Conservation (phyloP, 306 rosid species). For the Cucurbita ficifolia region DNA sequence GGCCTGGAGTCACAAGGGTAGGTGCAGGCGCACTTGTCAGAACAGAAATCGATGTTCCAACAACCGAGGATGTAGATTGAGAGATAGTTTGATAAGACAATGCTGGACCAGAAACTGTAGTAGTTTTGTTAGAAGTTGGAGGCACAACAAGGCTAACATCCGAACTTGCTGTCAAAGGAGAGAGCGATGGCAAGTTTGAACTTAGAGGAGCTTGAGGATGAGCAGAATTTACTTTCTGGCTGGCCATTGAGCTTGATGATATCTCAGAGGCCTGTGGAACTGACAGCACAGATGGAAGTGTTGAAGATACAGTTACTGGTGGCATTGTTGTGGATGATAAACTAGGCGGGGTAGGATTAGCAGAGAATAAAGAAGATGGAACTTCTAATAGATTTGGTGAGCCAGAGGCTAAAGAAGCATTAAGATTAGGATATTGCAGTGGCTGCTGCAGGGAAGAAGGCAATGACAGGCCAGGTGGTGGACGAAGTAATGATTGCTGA, state of each 20-base stretch:
- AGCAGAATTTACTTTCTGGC: slow-evolving; percentile 32
- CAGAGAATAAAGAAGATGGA: slow-evolving; percentile 36
- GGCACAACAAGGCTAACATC: slow-evolving; percentile 34
- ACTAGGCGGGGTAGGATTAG: slow-evolving; percentile 24
- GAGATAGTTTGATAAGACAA: slow-evolving; percentile 33
- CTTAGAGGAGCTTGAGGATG: slow-evolving; percentile 24
- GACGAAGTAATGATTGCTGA: slow-evolving; percentile 69
- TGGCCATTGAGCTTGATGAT: slow-evolving; percentile 27
- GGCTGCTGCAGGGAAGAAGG: slow-evolving; percentile 68
- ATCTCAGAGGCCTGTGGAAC: slow-evolving; percentile 38
- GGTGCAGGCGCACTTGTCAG: slow-evolving; percentile 35
- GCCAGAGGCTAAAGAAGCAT: slow-evolving; percentile 39
- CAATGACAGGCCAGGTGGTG: slow-evolving; percentile 67
- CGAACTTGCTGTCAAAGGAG: slow-evolving; percentile 33
- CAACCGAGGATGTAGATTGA: slow-evolving; percentile 31
- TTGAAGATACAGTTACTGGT: slow-evolving; percentile 20
- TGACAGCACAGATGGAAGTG: slow-evolving; percentile 26
- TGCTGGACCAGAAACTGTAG: slow-evolving; percentile 34
- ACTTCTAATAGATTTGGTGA: slow-evolving; percentile 51
- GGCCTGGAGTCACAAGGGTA: slow-evolving; percentile 73
- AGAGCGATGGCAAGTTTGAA: slow-evolving; percentile 32
- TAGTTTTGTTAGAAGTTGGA: slow-evolving; percentile 36
- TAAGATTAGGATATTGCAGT: slow-evolving; percentile 61
- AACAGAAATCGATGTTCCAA: slow-evolving; percentile 37
- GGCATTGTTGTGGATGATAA: slow-evolving; percentile 27